Percentiles rank a stretch among this genome's conserved stretches.
phyloP scores from a whole-genome alignment of 176 grass and related monocot species.

The Oryza meyeriana region DNA sequence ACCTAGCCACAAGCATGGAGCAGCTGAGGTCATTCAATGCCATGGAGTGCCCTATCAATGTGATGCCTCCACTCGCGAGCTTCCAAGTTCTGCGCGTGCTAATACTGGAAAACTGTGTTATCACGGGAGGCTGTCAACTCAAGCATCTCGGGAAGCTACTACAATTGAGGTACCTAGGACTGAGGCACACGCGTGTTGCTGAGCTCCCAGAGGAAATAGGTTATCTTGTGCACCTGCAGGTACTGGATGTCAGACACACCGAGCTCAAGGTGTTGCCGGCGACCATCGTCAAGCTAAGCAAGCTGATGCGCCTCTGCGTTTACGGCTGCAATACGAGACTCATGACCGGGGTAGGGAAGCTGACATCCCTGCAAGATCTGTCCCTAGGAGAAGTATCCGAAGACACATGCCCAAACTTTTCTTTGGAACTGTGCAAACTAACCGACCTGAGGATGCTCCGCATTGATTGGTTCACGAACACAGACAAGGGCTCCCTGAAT shows the following conservation, averaged over 20 bases:
- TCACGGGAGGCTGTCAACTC: not conserved
- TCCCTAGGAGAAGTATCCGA: not conserved
- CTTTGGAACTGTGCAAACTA: not conserved
- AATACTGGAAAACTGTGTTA: not conserved
- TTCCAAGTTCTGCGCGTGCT: not conserved
- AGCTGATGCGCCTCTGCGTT: not conserved
- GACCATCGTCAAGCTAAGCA: not conserved
- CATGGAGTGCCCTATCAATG: accelerated
- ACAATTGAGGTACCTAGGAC: conserved; percentile 1
- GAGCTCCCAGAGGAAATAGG: not conserved
- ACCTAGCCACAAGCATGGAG: not conserved
- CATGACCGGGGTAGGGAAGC: not conserved
- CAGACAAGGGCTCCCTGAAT: accelerated
- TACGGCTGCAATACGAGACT: accelerated
- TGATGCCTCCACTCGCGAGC: not conserved
- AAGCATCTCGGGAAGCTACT: not conserved
- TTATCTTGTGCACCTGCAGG: not conserved
- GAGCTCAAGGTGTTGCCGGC: not conserved
- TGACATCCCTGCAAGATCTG: not conserved
- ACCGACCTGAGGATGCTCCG: not conserved
- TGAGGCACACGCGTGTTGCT: not conserved
- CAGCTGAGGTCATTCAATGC: conserved; percentile 4
- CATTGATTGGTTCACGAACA: not conserved
- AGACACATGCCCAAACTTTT: not conserved
- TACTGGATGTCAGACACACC: not conserved